phyloP scores from a whole-genome alignment of 805 yeast species.

The Brettanomyces naardenensis region DNA sequence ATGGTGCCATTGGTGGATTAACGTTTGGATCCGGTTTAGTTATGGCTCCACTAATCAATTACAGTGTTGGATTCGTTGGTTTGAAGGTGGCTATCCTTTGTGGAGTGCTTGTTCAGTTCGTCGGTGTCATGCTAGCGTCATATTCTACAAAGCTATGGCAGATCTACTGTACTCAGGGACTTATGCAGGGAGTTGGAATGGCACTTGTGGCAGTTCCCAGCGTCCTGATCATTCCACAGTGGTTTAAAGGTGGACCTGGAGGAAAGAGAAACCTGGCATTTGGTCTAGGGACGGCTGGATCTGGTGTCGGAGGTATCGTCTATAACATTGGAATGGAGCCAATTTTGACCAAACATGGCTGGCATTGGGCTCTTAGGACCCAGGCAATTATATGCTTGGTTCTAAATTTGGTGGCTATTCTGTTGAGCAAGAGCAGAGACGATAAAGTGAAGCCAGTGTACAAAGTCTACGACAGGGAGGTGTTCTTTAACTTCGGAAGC shows the following conservation, averaged over 20 bases:
- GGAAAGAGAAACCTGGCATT: constrained; percentile 51
- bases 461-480: constrained; percentile 32
- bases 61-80: constrained; percentile 37
- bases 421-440: constrained; percentile 31
- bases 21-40: constrained; percentile 49
- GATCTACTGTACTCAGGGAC: constrained; percentile 59
- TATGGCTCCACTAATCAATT: constrained; percentile 42
- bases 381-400: constrained; percentile 35
- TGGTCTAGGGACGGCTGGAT: constrained; percentile 41
- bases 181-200: constrained; percentile 50
- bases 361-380: constrained; percentile 43
- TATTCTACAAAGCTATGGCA: constrained; percentile 57
- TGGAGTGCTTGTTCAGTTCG: constrained; percentile 45
- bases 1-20: constrained; percentile 62
- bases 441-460: constrained; percentile 27
- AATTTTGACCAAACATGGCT: constrained; percentile 29
- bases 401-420: constrained; percentile 26
- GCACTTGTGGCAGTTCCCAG: constrained; percentile 56
- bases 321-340: constrained; percentile 42
- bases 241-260: constrained; percentile 38
- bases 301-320: constrained; percentile 45
- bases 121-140: constrained; percentile 53
- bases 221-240: constrained; percentile 54
- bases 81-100: constrained; percentile 31
- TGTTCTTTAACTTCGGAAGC: constrained; percentile 31